These are phyloP conservation scores for Populus tomentosa DNA, from an alignment of 441 rosid species.

Conservation along the genomic window DNA sequence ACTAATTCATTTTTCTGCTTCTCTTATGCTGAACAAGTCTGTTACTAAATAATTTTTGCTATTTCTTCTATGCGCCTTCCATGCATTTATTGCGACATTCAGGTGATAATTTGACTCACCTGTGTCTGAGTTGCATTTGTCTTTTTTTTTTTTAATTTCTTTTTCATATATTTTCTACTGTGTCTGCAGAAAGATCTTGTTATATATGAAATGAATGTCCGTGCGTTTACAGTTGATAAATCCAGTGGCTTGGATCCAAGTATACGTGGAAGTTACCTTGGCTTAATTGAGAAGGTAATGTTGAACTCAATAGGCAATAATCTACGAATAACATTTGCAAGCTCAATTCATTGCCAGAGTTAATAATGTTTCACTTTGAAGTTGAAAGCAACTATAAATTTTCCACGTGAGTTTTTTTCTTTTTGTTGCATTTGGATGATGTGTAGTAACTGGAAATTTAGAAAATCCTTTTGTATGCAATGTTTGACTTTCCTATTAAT, in stretches of 20 bases:
- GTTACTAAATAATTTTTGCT: background rate
- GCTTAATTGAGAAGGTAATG: conserved; percentile 79
- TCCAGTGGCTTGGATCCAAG: conserved; percentile 74
- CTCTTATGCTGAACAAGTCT: background rate
- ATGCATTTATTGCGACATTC: conserved; percentile 1
- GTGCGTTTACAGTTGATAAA: conserved; percentile 88
- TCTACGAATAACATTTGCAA: no score
- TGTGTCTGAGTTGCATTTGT: conserved; percentile 14
- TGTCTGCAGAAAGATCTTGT: conserved; percentile 84
- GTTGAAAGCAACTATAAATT: background rate
- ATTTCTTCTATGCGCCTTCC: background rate
- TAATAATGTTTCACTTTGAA: background rate
- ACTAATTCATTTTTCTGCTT: background rate
- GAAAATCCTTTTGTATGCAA: background rate
- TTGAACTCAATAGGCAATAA: conserved; percentile 9
- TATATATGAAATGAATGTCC: conserved; percentile 92
- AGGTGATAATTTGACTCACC: background rate
- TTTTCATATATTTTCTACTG: conserved; percentile 11
- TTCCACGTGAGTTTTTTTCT: background rate
- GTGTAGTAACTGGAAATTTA: background rate
- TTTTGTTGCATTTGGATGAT: background rate
- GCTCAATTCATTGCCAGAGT: background rate
- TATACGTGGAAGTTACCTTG: conserved; percentile 74
- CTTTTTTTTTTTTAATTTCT: background rate
- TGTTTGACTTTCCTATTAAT: background rate